Evolutionary conservation across 441 rosid species (phyloP), one percentile per base, ranked within the genome.

Genomic region (Croton setiger): DNA sequence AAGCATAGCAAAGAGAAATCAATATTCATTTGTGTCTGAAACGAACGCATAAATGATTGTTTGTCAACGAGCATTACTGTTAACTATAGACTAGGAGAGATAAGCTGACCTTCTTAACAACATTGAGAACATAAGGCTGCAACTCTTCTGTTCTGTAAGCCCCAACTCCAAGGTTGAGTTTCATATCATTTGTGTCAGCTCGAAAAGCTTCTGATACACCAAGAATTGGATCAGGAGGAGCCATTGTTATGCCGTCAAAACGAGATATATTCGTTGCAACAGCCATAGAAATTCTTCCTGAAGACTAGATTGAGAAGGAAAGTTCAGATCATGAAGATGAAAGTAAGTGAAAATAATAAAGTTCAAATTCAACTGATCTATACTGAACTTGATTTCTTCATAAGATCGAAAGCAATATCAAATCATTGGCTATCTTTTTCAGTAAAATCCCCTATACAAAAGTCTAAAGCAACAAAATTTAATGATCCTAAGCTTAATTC

Each of bases 141-240:
- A 95, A 83, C 78, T 92, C 96, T 82, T 95, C 98, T 17, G 97
- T 95, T 60, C 97, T 79, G 71, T 92, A 92, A 54, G 98, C 99
- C 39, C 99, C 99, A 8, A 92, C 99, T 54, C 99, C 99, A 82
- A 95, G 99, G 74, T 92, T 95, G 77, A 95, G 99, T 81, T 95
- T 95, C 80, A 69, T 82, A 18, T 82, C 93, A 75, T 86, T 67
- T 8, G 76, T 88, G 76, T 92, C 97, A 15, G 98, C 96, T 80
- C 69, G 90, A 78, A 95, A 95, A 63, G 99, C 97, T 81, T 95
- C 98, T 10, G 97, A 88, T 72, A 95, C 97, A 73, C 99, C 99
- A 73, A 90, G 95, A 84, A 95, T 92, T 44, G 98, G 98, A 80
- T 95, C 99, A 12, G 99, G 98, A 14, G 99, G 98, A 59, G 98